phyloP scores from a whole-genome alignment of 1,284 basidiomycete genomes.

The Melampsora abietis-canadensis region DNA sequence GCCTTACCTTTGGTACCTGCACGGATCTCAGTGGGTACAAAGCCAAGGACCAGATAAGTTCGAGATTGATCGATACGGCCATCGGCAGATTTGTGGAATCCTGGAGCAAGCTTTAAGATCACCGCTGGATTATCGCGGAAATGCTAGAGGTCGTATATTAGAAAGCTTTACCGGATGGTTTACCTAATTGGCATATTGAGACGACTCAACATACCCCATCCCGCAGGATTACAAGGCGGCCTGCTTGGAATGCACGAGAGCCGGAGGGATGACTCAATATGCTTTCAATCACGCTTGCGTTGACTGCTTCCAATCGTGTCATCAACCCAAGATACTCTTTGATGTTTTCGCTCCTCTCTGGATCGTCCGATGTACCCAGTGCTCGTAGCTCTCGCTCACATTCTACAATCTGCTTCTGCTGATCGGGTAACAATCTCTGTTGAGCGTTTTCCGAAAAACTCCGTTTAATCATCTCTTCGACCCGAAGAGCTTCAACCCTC shows the following conservation, averaged over 20 bases:
- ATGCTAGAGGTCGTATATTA: constrained; percentile 60
- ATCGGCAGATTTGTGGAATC: constrained; percentile 52
- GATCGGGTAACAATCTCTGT: constrained; percentile 85
- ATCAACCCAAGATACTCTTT: constrained; percentile 74
- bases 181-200: constrained; percentile 15
- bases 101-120: constrained; percentile 68
- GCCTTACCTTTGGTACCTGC: constrained; percentile 59
- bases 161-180: constrained; percentile 6
- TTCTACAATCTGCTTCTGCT: constrained; percentile 82
- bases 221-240: constrained; percentile 77
- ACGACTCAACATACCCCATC: constrained; percentile 66
- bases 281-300: constrained; percentile 66
- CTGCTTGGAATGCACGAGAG: constrained; percentile 66
- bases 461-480: constrained; percentile 99
- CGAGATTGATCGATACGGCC: constrained; percentile 60
- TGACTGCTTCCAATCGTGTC: constrained; percentile 64
- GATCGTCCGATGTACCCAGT: constrained; percentile 65
- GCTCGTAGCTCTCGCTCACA: constrained; percentile 69
- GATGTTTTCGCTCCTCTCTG: constrained; percentile 56
- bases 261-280: constrained; percentile 66
- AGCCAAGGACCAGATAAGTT: constrained; percentile 70
- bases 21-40: constrained; percentile 56
- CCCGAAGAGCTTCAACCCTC: constrained; percentile 88
- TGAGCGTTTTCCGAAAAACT: constrained; percentile 98
- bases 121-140: constrained; percentile 73